Percentiles rank a stretch among this genome's conserved stretches.
Evolutionary conservation across 345 rosid species (phyloP).

Genomic region (Atalantia buxifolia): DNA sequence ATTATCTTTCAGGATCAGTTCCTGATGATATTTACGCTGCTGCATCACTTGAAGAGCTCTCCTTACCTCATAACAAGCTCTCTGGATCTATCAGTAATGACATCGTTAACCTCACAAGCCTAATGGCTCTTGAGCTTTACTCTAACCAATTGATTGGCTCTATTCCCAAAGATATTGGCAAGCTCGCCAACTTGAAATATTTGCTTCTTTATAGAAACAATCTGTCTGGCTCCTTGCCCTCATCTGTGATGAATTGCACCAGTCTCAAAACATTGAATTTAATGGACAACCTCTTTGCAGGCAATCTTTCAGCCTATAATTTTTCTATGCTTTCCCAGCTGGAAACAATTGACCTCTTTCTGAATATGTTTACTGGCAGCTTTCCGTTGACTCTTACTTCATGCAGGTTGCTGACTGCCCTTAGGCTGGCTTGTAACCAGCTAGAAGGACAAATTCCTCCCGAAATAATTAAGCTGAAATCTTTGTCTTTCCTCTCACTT

Average conservation of each 20-base stretch:
- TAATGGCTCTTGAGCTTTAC: not conserved
- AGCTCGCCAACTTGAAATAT: not conserved
- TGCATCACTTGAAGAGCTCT: no score
- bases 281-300: not conserved
- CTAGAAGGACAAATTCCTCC: not conserved
- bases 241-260: constrained; percentile 7
- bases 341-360: not conserved
- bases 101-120: not conserved
- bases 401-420: not conserved
- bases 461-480: not conserved
- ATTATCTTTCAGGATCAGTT: constrained; percentile 7
- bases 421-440: not conserved
- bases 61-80: not conserved
- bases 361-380: not conserved
- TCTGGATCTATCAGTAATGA: constrained; percentile 1
- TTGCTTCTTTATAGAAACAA: constrained; percentile 5
- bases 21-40: constrained; percentile 2
- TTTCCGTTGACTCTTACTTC: not conserved
- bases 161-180: not conserved
- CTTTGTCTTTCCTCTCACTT: constrained; percentile 7
- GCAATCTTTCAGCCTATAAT: not conserved
- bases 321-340: constrained; percentile 3
- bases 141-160: not conserved
- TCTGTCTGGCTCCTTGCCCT: not conserved
- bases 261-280: not conserved